phyloP scores from a whole-genome alignment of 345 rosid species.

The Mercurialis annua region DNA sequence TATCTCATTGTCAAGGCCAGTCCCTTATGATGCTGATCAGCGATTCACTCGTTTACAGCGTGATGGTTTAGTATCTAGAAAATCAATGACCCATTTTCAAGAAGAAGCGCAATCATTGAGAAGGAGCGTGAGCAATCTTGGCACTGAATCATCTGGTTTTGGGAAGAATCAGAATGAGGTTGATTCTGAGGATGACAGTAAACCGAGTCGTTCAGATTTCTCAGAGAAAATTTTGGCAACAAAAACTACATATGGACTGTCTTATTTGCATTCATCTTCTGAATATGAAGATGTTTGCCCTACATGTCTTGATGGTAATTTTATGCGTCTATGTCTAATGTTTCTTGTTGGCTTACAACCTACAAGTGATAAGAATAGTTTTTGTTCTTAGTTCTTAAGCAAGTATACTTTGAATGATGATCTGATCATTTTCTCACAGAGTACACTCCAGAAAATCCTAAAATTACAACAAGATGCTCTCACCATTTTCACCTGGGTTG shows the following conservation, averaged over 20 bases:
- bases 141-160: slow-evolving; percentile 37
- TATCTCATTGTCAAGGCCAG: slow-evolving; percentile 36
- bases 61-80: slow-evolving; percentile 67
- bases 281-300: slow-evolving; percentile 73
- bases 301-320: slow-evolving; percentile 66
- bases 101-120: slow-evolving; percentile 52
- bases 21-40: slow-evolving; percentile 50
- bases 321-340: background rate
- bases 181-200: slow-evolving; percentile 41
- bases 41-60: slow-evolving; percentile 56
- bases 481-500: slow-evolving; percentile 77
- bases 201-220: slow-evolving; percentile 33
- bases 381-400: background rate
- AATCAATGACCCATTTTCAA: slow-evolving; percentile 50
- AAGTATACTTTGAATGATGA: background rate
- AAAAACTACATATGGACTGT: slow-evolving; percentile 30
- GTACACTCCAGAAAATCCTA: slow-evolving; percentile 61
- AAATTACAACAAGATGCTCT: slow-evolving; percentile 49
- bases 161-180: slow-evolving; percentile 45
- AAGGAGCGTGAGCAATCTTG: slow-evolving; percentile 47
- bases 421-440: slow-evolving; percentile 39
- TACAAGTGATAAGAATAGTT: background rate
- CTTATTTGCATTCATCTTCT: slow-evolving; percentile 31
- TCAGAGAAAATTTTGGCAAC: slow-evolving; percentile 36
- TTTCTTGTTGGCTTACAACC: background rate